Base-by-base conservation (phyloP, 495 filamentous ascomycete genomes). In the Xylaria telfairii region DNA sequence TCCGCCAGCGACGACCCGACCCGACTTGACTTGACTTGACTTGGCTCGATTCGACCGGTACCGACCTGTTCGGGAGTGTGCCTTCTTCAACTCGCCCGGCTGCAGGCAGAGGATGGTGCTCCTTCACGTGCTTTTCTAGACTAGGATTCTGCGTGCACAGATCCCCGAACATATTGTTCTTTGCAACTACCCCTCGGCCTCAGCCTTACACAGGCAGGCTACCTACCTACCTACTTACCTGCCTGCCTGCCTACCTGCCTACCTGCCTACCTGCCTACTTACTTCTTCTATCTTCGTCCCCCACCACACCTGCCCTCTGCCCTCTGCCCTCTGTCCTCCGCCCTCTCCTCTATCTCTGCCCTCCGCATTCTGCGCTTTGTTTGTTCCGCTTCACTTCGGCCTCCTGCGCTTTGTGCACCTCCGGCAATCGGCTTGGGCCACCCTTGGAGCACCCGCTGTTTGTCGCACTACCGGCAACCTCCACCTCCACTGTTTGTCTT, bases 201-300 rank as follows among this genome's bases (percentile, higher is more conserved):
- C 64, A 66, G 64, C 64, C 64, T 66, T 66, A 66, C 32, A 66
- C 42, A 37, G 34, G 46, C 47, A 42, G 64, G 64, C 47, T 66
- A 37, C 30, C 26, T 37, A n/a, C 32, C 56, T 37, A 37, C 44
- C 44, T 15, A 46, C 44, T 46, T 15, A 46, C 10, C 44, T n/a
- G 2, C 44, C 44, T 28, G 37, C n/a, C n/a, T n/a, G n/a, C n/a
- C n/a, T n/a, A n/a, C 37, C 15, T 26, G 15, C 7, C n/a, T 17
- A 19, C 19, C 56, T 41, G 56, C 56, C 30, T 7, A n/a, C n/a
- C 32, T 41, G 57, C 17, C 57, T 21, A 19, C 32, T 41, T n/a
- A 34, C 60, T 44, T 30, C 62, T 51, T 17, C 30, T 24, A 13
- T 12, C 63, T n/a, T 57, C n/a, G 28, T 17, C 17, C 30, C 54